These are phyloP conservation scores for Boletellus deceptivus DNA, from an alignment of 1,284 basidiomycete species.

Conservation along the genomic window DNA sequence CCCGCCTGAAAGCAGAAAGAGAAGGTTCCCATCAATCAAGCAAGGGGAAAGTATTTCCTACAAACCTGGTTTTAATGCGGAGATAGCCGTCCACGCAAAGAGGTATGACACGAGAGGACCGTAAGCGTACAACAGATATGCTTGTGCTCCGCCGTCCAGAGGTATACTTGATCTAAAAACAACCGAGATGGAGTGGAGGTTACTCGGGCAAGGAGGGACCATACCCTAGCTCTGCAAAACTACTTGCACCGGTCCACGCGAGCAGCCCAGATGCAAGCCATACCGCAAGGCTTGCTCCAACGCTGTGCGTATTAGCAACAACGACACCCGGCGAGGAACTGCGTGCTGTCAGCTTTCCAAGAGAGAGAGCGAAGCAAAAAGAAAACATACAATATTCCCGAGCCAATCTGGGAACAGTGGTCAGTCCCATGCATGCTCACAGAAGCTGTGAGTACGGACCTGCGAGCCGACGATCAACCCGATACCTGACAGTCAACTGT, in stretches of 20 bases:
- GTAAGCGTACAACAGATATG: slow-evolving; percentile 87
- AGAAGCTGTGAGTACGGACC: slow-evolving; percentile 35
- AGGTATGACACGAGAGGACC: slow-evolving; percentile 84
- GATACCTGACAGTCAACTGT: slow-evolving; percentile 53
- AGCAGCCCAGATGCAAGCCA: slow-evolving; percentile 81
- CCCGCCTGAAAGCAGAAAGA: slow-evolving; percentile 41
- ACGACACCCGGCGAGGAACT: slow-evolving; percentile 92
- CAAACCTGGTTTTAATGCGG: slow-evolving; percentile 79
- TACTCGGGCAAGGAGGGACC: slow-evolving; percentile 18
- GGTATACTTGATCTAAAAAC: slow-evolving; percentile 52
- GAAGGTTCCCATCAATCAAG: neutral
- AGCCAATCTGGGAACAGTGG: slow-evolving; percentile 62
- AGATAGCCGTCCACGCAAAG: slow-evolving; percentile 89
- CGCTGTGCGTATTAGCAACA: slow-evolving; percentile 80
- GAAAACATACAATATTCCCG: slow-evolving; percentile 79
- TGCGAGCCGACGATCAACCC: slow-evolving; percentile 82
- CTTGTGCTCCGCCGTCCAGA: slow-evolving; percentile 88
- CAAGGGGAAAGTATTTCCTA: slow-evolving; percentile 1
- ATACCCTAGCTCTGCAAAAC: slow-evolving; percentile 84
- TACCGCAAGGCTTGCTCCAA: slow-evolving; percentile 79
- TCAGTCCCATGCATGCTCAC: slow-evolving; percentile 3
- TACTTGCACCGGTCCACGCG: slow-evolving; percentile 92
- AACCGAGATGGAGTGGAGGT: neutral
- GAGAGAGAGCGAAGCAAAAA: neutral
- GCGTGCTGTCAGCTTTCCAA: slow-evolving; percentile 1